Base-by-base conservation (phyloP, 1,139 yeast genomes). In the Kodamaea sp. region DNA sequence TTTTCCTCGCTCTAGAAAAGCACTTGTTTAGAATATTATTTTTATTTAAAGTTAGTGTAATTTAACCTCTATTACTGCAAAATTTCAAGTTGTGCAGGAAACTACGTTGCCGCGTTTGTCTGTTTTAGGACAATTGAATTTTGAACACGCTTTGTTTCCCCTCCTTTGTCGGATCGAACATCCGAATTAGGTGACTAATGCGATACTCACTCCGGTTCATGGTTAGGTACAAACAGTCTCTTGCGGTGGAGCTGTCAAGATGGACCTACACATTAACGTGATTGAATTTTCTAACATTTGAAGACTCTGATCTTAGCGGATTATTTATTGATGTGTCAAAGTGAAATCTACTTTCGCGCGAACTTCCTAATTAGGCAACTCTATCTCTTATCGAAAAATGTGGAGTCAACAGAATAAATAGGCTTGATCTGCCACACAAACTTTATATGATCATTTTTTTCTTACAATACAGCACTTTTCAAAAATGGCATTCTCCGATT, bases 401-500 rank as follows among this genome's bases (percentile, higher is more conserved):
- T 27, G 20, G 27, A 27, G 27, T 31, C 10, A 4, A 4, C 27
- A 7, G 10, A 12, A 12, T 31, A 10, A 10, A 24, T 23, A 31
- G 11, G 26, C 34, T 29, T 10, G 28, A 10, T 26, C 28, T n/a
- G n/a, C 28, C 11, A 10, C 28, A 26, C 4, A 26, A n/a, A 26
- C 2, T 4, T 26, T 4, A 10, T 9, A 22, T n/a, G 2, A 10
- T 4, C 10, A 27, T 27, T 27, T 15, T 27, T 15, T 27, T 27
- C n/a, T n/a, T n/a, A n/a, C n/a, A n/a, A n/a, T 27, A 27, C 20
- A 8, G 15, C 11, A 5, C 20, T 27, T 15, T 27, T 24, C 24
- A 10, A n/a, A 8, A 10, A 22, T 24, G 24, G 10, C 27, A 23
- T 42, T 43, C 31, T 38, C 57, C n/a, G 52, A 41, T 29, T 64